Percentiles rank a stretch among this genome's conserved stretches.
These are phyloP conservation scores for Zymoseptoria tritici DNA, from an alignment of 2,329 filamentous ascomycete genomes.

Conservation along the genomic window DNA sequence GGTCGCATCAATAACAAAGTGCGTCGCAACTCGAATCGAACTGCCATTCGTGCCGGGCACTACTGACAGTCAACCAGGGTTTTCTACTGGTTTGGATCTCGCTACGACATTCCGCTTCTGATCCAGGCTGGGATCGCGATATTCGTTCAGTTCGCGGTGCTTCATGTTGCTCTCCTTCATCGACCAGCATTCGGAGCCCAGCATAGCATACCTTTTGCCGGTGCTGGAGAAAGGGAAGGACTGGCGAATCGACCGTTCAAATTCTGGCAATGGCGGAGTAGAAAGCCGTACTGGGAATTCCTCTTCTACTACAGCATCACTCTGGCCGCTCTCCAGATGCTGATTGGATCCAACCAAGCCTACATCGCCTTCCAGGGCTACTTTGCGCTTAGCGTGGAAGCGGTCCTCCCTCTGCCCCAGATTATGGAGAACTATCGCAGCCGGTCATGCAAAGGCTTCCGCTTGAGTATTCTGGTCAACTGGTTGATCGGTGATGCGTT, in stretches of 20 bases:
- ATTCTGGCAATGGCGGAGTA: constrained; percentile 76
- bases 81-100: constrained; percentile 59
- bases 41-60: not conserved
- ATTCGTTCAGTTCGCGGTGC: constrained; percentile 48
- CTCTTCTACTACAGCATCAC: constrained; percentile 58
- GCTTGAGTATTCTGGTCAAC: constrained; percentile 65
- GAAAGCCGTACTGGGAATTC: constrained; percentile 75
- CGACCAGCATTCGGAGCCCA: constrained; percentile 37
- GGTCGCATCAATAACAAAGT: constrained; percentile 57
- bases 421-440: constrained; percentile 62
- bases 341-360: constrained; percentile 51
- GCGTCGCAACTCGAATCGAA: constrained; percentile 11
- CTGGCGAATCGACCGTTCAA: constrained; percentile 56
- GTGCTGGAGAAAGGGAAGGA: constrained; percentile 37
- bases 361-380: constrained; percentile 66
- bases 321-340: constrained; percentile 58
- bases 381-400: constrained; percentile 70
- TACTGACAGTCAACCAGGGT: constrained; percentile 35
- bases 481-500: constrained; percentile 76
- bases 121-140: constrained; percentile 56
- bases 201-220: constrained; percentile 52
- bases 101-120: constrained; percentile 52
- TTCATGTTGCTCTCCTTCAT: constrained; percentile 55
- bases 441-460: constrained; percentile 68
- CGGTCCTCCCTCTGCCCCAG: constrained; percentile 73